phyloP scores from a whole-genome alignment of 2,329 filamentous ascomycete genomes.

The Clarireedia sp. region DNA sequence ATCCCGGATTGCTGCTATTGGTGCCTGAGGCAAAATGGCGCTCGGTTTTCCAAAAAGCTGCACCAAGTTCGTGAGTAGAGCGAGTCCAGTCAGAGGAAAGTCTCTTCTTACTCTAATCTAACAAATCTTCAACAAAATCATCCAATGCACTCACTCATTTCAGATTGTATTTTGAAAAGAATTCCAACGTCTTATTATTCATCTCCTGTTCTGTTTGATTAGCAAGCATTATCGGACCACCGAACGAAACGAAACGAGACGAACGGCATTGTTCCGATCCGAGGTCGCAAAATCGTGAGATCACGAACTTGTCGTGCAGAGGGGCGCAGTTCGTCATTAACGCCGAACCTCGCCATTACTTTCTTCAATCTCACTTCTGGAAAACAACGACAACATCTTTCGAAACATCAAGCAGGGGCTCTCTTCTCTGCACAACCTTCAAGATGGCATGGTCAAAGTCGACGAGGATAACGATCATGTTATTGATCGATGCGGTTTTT shows the following conservation, averaged over 20 bases:
- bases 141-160: background rate
- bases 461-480: conserved; percentile 84
- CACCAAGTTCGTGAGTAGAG: no score
- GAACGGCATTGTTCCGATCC: background rate
- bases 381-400: background rate
- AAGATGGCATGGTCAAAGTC: conserved; percentile 85
- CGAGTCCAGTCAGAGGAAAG: no score
- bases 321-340: background rate
- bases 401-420: background rate
- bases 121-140: background rate
- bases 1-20: no score
- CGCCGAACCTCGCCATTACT: background rate
- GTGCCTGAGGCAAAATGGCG: no score
- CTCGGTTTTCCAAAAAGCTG: no score
- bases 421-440: background rate
- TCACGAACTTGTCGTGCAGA: background rate
- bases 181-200: background rate
- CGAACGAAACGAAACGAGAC: background rate
- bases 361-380: background rate
- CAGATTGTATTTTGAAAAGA: background rate
- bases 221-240: background rate
- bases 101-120: background rate
- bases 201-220: background rate
- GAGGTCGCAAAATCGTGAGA: background rate
- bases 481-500: conserved; percentile 82